Conservation (phyloP, 768 basidiomycete species). For the Pleurotus platypus region DNA sequence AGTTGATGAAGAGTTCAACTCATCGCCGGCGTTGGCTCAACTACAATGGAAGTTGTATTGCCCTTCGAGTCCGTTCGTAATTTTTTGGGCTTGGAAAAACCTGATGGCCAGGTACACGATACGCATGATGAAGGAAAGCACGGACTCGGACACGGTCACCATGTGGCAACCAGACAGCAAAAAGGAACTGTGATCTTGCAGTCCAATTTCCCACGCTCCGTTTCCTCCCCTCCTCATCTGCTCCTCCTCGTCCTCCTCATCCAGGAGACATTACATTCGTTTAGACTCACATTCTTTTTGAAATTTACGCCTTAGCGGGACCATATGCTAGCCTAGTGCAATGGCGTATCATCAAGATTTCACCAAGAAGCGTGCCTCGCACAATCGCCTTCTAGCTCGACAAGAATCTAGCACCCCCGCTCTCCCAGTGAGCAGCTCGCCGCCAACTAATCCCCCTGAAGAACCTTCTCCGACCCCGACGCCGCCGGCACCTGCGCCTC, state of each 20-base stretch:
- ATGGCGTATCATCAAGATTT: constrained; percentile 6
- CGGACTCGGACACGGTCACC: neutral
- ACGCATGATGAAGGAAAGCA: constrained; percentile 3
- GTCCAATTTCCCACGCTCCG: constrained; percentile 1
- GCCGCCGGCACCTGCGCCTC: neutral
- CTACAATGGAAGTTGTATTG: too few species aligned
- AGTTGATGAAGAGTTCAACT: too few species aligned
- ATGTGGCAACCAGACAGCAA: constrained; percentile 3
- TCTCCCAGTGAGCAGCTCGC: neutral
- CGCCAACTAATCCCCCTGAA: neutral
- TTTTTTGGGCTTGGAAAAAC: too few species aligned
- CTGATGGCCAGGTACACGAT: too few species aligned
- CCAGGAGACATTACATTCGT: neutral
- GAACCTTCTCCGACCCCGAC: neutral
- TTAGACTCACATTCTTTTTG: constrained; percentile 3
- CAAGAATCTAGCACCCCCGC: neutral
- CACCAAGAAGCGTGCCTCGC: neutral
- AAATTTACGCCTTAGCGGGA: neutral
- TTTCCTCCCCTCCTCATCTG: neutral
- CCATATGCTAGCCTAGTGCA: constrained; percentile 1
- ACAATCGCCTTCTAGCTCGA: constrained; percentile 4
- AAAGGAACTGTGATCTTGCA: neutral
- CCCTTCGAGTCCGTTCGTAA: too few species aligned
- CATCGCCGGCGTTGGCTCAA: too few species aligned
- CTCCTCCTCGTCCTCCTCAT: constrained; percentile 5